Percentiles rank a stretch among this genome's conserved stretches.
Conservation (phyloP, 306 rosid species). For the Pterocarpus macrocarpus region DNA sequence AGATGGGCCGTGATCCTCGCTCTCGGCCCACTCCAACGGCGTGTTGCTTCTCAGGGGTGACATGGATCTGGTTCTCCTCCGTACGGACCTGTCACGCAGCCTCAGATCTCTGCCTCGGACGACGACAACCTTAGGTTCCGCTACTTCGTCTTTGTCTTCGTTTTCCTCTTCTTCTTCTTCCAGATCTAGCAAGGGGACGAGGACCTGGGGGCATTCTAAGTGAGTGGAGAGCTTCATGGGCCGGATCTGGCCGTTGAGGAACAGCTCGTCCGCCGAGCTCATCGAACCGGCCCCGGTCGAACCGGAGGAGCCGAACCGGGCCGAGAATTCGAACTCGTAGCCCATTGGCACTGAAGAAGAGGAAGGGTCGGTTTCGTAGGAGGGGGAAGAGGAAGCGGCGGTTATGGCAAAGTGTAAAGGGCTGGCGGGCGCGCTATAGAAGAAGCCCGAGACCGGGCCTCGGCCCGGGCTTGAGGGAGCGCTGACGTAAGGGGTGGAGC, state of each 20-base stretch:
- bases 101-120: slow-evolving; percentile 92
- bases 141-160: slow-evolving; percentile 21
- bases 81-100: slow-evolving; percentile 65
- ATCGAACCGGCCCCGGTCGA: slow-evolving; percentile 64
- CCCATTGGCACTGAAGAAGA: slow-evolving; percentile 50
- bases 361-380: slow-evolving; percentile 15
- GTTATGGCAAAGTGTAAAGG: slow-evolving; percentile 85
- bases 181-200: slow-evolving; percentile 85
- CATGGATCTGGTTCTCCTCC: slow-evolving; percentile 93
- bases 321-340: slow-evolving; percentile 91
- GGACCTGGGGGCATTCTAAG: slow-evolving; percentile 78
- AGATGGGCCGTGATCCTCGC: slow-evolving; percentile 33
- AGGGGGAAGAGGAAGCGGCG: slow-evolving; percentile 48
- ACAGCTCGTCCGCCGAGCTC: slow-evolving; percentile 95
- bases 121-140: slow-evolving; percentile 31
- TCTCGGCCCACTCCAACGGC: slow-evolving; percentile 63
- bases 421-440: slow-evolving; percentile 95
- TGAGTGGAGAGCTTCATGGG: slow-evolving; percentile 92
- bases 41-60: slow-evolving; percentile 75
- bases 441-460: slow-evolving; percentile 65
- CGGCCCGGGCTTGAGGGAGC: slow-evolving; percentile 98
- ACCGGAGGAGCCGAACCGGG: slow-evolving; percentile 65
- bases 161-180: slow-evolving; percentile 58
- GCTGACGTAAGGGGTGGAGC: slow-evolving; percentile 95
- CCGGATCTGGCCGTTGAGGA: slow-evolving; percentile 93